A percentile compares a stretch with the other conserved stretches of the same genome.
Evolutionary conservation across 164 flowering plant genomes (phyloP).

Genomic region (Magnolia sinica): DNA sequence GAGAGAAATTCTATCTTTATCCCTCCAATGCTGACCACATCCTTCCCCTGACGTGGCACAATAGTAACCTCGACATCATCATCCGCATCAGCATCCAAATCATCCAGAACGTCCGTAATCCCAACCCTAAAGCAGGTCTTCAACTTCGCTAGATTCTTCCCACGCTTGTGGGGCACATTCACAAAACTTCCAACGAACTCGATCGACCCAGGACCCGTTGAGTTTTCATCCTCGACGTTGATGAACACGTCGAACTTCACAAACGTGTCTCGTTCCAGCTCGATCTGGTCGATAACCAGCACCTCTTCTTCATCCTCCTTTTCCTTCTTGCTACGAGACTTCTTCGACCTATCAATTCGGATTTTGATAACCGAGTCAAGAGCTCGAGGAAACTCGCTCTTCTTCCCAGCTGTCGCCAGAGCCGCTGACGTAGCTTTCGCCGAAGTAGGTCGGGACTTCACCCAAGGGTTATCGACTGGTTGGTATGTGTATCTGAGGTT

Average conservation of each 20-base stretch:
- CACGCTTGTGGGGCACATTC: background rate
- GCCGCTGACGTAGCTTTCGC: background rate
- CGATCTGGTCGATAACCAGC: background rate
- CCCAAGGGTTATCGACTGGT: background rate
- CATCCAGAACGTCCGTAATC: slow-evolving; percentile 30
- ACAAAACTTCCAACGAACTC: background rate
- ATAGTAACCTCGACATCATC: slow-evolving; percentile 9
- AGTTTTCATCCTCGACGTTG: background rate
- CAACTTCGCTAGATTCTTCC: slow-evolving; percentile 10
- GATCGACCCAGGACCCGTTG: background rate
- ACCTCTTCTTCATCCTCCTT: background rate
- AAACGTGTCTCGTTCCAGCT: too few species aligned
- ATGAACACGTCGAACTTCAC: background rate
- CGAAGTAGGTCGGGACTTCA: background rate
- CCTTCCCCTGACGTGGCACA: slow-evolving; percentile 12
- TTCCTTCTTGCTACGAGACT: background rate
- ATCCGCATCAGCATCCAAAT: slow-evolving; percentile 50
- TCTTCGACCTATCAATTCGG: background rate
- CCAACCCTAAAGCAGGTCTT: slow-evolving; percentile 22
- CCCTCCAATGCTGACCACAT: slow-evolving; percentile 10
- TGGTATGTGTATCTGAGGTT: slow-evolving; percentile 1
- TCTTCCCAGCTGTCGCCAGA: background rate
- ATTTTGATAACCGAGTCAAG: background rate
- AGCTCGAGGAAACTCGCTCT: background rate
- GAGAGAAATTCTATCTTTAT: background rate